These are phyloP conservation scores for Atkinsonella texensis DNA, from an alignment of 2,329 filamentous ascomycete genomes.

Conservation along the genomic window DNA sequence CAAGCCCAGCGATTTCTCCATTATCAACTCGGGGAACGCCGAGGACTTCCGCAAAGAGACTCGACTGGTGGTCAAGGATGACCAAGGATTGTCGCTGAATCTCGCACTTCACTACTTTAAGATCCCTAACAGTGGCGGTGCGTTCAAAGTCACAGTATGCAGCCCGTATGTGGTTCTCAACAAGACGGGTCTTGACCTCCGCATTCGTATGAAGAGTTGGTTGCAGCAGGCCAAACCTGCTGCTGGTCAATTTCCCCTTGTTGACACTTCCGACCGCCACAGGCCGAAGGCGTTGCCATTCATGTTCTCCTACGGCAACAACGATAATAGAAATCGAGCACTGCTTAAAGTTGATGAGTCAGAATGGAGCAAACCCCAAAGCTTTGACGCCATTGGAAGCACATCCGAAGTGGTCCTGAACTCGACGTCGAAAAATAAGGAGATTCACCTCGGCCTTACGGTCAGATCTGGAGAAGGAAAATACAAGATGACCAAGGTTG, in stretches of 20 bases:
- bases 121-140: slow-evolving; percentile 83
- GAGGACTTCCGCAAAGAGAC: slow-evolving; percentile 83
- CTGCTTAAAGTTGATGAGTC: slow-evolving; percentile 81
- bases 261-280: slow-evolving; percentile 35
- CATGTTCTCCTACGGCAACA: slow-evolving; percentile 88
- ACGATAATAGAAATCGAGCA: slow-evolving; percentile 85
- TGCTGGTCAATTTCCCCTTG: slow-evolving; percentile 62
- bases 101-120: slow-evolving; percentile 84
- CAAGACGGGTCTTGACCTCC: slow-evolving; percentile 82
- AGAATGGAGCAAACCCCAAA: slow-evolving; percentile 93
- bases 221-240: slow-evolving; percentile 71
- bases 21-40: slow-evolving; percentile 82
- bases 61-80: slow-evolving; percentile 70
- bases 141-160: slow-evolving; percentile 91
- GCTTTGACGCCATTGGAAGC: slow-evolving; percentile 94
- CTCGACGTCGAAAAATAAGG: slow-evolving; percentile 55
- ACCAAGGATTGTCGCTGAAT: slow-evolving; percentile 64
- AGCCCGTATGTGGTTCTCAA: slow-evolving; percentile 93
- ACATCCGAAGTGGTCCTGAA: slow-evolving; percentile 78
- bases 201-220: slow-evolving; percentile 79
- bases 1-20: slow-evolving; percentile 90
- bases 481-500: slow-evolving; percentile 93
- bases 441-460: slow-evolving; percentile 84
- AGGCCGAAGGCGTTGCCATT: slow-evolving; percentile 71
- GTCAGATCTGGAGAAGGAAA: slow-evolving; percentile 89